Evolutionary conservation across 176 grass and related monocot genomes (phyloP).

Genomic region (Oryza nivara): DNA sequence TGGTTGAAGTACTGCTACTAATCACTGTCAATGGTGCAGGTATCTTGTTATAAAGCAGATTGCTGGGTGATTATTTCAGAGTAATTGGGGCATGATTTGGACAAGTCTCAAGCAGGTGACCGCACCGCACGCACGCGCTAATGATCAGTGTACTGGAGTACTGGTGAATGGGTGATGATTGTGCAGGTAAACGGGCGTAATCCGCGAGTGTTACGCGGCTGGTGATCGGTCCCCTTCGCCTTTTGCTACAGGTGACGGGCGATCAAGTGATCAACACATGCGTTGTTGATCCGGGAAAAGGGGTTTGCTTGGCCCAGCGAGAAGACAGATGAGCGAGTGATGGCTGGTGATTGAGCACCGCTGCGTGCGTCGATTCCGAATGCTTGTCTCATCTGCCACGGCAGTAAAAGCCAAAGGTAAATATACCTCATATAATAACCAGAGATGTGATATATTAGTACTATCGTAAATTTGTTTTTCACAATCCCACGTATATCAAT

Average conservation of each 20-base stretch:
- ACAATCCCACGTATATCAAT: too few species aligned
- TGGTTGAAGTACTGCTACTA: background rate
- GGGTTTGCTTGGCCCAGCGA: background rate
- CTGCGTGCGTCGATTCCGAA: background rate
- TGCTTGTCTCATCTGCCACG: background rate
- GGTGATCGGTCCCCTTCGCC: background rate
- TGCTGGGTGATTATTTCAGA: background rate
- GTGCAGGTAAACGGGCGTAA: background rate
- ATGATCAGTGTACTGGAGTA: background rate
- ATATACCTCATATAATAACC: too few species aligned
- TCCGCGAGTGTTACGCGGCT: background rate
- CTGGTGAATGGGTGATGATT: background rate
- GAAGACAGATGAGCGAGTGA: background rate
- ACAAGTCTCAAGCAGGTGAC: background rate
- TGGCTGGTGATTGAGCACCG: background rate
- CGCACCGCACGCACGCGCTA: background rate
- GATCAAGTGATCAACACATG: background rate
- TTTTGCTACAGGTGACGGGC: background rate
- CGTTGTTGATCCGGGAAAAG: background rate
- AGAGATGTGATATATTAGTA: too few species aligned
- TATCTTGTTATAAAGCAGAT: background rate
- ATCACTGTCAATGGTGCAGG: background rate
- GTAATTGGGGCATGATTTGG: constrained; percentile 20
- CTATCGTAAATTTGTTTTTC: too few species aligned
- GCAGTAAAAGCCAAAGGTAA: too few species aligned